These are phyloP conservation scores for Echinochloa phyllopogon DNA, from an alignment of 176 grass and related monocot genomes.

Conservation along the genomic window DNA sequence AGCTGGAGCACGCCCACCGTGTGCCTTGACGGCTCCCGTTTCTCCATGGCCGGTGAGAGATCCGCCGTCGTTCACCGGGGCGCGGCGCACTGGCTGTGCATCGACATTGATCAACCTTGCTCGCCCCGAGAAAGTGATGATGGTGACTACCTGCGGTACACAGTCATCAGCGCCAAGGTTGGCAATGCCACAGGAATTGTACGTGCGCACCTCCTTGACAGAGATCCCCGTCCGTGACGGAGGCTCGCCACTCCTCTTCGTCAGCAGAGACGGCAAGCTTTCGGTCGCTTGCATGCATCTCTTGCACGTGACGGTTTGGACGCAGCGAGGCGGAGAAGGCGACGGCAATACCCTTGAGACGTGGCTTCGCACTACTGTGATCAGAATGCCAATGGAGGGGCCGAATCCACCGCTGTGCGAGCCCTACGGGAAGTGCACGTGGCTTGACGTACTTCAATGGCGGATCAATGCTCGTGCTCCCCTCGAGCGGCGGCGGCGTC, in stretches of 20 bases:
- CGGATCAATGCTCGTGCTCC: not conserved
- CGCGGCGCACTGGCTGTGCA: too few species aligned
- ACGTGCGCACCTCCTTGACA: not conserved
- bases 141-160: not conserved
- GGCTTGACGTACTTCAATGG: not conserved
- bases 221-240: not conserved
- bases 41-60: not conserved
- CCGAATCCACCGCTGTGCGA: not conserved
- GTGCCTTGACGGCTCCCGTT: not conserved
- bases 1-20: not conserved
- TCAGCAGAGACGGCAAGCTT: not conserved
- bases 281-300: not conserved
- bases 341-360: not conserved
- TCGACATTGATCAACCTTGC: too few species aligned
- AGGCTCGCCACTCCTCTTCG: not conserved
- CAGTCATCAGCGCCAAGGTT: not conserved
- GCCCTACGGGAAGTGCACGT: not conserved
- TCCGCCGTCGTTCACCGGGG: not conserved
- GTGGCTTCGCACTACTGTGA: not conserved
- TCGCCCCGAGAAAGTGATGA: too few species aligned
- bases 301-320: not conserved
- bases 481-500: not conserved
- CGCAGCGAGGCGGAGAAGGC: not conserved
- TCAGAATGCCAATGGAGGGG: not conserved
- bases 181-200: too few species aligned